These are phyloP conservation scores for Blastobotrys niveus DNA, from an alignment of 1,139 yeast species.

Conservation along the genomic window DNA sequence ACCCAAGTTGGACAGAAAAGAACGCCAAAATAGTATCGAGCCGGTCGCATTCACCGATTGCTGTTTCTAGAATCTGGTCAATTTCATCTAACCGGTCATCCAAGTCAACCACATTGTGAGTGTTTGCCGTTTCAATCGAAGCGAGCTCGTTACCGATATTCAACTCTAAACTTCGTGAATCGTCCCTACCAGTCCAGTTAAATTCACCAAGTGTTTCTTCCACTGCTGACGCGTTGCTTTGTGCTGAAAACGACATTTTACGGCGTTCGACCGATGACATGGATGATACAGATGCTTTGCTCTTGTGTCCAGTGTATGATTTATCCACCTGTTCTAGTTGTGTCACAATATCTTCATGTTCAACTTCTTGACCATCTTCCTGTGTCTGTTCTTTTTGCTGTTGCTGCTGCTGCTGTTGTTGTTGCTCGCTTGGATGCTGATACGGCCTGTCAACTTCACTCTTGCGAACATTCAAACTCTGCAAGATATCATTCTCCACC, in stretches of 20 bases:
- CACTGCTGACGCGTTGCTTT: constrained; percentile 32
- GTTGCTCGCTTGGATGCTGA: too few species aligned
- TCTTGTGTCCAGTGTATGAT: not conserved
- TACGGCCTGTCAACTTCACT: constrained; percentile 1
- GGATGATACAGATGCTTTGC: constrained; percentile 1
- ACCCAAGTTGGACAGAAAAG: constrained; percentile 53
- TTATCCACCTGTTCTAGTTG: not conserved
- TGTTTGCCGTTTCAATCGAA: constrained; percentile 45
- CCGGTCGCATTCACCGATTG: constrained; percentile 60
- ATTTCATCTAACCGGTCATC: constrained; percentile 43
- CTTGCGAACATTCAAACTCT: constrained; percentile 2
- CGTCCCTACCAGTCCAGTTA: constrained; percentile 66
- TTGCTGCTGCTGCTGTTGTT: too few species aligned
- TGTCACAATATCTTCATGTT: not conserved
- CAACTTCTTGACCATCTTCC: not conserved
- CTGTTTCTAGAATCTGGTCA: constrained; percentile 40
- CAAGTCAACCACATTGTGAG: constrained; percentile 44
- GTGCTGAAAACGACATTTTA: constrained; percentile 18
- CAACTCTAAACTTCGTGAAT: constrained; percentile 49
- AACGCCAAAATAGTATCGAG: constrained; percentile 51
- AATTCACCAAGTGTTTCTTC: constrained; percentile 70
- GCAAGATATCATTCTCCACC: constrained; percentile 7
- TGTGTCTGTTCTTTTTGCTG: not conserved
- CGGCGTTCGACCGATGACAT: not conserved
- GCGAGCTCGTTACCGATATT: constrained; percentile 52